Base-by-base conservation (phyloP, 257 asterid genomes). In the Plantago major region DNA sequence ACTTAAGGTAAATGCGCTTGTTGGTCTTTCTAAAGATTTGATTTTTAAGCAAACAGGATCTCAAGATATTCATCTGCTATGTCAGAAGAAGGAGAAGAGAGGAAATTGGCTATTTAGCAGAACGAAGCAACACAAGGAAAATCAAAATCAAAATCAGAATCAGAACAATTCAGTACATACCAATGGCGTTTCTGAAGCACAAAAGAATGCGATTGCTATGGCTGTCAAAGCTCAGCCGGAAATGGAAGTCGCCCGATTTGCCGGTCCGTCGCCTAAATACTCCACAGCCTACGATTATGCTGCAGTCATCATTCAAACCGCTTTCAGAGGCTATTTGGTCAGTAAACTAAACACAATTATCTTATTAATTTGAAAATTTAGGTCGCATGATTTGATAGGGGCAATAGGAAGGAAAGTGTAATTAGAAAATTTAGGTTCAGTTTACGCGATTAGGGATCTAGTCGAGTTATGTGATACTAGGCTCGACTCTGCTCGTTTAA, bases 251-350 rank as follows among this genome's bases (percentile, higher is more conserved):
- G 72, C 64, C 10, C 55, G 74, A 19, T 68, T 73, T 7, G 22
- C 82, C 43, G 62, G 64, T 38, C 67, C 67, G 7, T 48, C 62
- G 58, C 50, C 63, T 58, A 54, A 58, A 18, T 65, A 62, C 58
- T 9, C 64, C 0, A 46, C 42, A 43, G 67, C 28, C 42, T 53
- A 62, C 50, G 62, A 70, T 46, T 42, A 54, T 11, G 82, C 80
- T 26, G 76, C 82, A 28, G 63, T 65, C 13, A 33, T 58, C 16
- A 67, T 79, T 60, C 82, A 79, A 60, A 70, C 76, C 17, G 71
- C 73, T 71, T 79, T 73, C 69, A 73, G 85, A 70, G 79, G 80
- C 38, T 76, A 73, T 62, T 57, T 79, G 73, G 85, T 79, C 42
- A 70, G 76, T 2, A 30, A 55, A 38, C 17, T 11, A n/a, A 46